These are phyloP conservation scores for Dendrobium huoshanense DNA, from an alignment of 106 monocot species.

Conservation along the genomic window DNA sequence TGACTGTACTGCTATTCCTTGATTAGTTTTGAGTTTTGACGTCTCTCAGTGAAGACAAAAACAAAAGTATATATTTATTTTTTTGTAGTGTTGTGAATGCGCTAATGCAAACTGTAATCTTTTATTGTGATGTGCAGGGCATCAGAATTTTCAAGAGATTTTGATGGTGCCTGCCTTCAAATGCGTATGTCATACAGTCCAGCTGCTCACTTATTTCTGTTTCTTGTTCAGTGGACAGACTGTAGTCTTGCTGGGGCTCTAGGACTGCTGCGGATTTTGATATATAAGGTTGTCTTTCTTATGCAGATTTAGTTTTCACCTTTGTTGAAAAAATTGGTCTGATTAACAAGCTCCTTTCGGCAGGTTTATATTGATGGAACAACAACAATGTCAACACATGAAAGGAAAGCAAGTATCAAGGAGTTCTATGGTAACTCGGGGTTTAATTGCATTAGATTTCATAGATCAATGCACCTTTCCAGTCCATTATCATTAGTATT, in stretches of 20 bases:
- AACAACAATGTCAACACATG: slow-evolving; percentile 79
- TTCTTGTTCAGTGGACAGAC: slow-evolving; percentile 83
- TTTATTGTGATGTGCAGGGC: slow-evolving; percentile 26
- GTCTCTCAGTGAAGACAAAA: not conserved
- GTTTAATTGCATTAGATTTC: not conserved
- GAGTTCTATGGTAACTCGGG: slow-evolving; percentile 72
- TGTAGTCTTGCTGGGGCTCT: slow-evolving; percentile 82
- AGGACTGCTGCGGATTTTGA: slow-evolving; percentile 62
- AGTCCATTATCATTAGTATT: not conserved
- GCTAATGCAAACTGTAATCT: not conserved
- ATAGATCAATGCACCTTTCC: not conserved
- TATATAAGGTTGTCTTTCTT: slow-evolving; percentile 35
- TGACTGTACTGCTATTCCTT: not conserved
- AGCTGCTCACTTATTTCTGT: slow-evolving; percentile 53
- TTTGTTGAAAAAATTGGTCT: not conserved
- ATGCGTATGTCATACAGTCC: slow-evolving; percentile 67
- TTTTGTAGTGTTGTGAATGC: not conserved
- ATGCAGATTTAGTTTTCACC: not conserved
- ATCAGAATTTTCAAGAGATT: slow-evolving; percentile 64
- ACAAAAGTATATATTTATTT: not conserved
- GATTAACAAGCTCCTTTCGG: not conserved
- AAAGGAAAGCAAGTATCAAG: slow-evolving; percentile 81
- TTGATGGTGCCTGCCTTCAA: slow-evolving; percentile 58
- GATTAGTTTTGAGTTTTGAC: not conserved
- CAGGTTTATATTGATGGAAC: slow-evolving; percentile 84